Evolutionary conservation across 1,284 basidiomycete species (phyloP).

Genomic region (Trametes hirsuta): DNA sequence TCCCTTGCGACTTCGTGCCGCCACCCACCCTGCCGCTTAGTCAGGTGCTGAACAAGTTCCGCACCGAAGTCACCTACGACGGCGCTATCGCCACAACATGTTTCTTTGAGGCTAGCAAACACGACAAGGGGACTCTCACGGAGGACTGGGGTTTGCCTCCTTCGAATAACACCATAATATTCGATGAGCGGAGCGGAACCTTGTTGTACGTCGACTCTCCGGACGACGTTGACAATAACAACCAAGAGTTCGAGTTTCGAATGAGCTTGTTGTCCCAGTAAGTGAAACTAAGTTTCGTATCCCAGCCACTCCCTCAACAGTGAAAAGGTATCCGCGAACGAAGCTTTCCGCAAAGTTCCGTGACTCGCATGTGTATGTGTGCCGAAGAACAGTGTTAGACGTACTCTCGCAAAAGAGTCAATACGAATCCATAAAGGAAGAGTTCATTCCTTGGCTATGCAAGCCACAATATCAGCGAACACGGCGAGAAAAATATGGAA

Average conservation of each 20-base stretch:
- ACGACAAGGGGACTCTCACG: slow-evolving; percentile 56
- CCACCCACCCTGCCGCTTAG: slow-evolving; percentile 73
- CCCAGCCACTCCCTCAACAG: slow-evolving; percentile 2
- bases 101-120: slow-evolving; percentile 64
- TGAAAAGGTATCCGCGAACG: slow-evolving; percentile 70
- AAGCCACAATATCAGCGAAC: slow-evolving; percentile 77
- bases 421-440: slow-evolving; percentile 82
- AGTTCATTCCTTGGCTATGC: slow-evolving; percentile 89
- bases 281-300: slow-evolving; percentile 18
- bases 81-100: slow-evolving; percentile 77
- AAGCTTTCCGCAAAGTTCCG: slow-evolving; percentile 73
- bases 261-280: slow-evolving; percentile 74
- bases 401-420: slow-evolving; percentile 67
- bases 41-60: slow-evolving; percentile 80
- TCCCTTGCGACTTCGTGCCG: slow-evolving; percentile 90
- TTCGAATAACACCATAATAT: slow-evolving; percentile 57
- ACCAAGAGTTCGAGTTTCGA: slow-evolving; percentile 72
- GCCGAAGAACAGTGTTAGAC: slow-evolving; percentile 76
- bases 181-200: slow-evolving; percentile 66
- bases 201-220: slow-evolving; percentile 73
- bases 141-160: slow-evolving; percentile 67
- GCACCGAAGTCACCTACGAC: slow-evolving; percentile 66
- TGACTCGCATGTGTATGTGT: slow-evolving; percentile 92
- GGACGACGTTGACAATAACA: slow-evolving; percentile 67
- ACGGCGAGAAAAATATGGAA: slow-evolving; percentile 60